Percentiles rank a stretch among this genome's conserved stretches.
Evolutionary conservation across 2,329 filamentous ascomycete genomes (phyloP).

Genomic region (Microsporum canis): DNA sequence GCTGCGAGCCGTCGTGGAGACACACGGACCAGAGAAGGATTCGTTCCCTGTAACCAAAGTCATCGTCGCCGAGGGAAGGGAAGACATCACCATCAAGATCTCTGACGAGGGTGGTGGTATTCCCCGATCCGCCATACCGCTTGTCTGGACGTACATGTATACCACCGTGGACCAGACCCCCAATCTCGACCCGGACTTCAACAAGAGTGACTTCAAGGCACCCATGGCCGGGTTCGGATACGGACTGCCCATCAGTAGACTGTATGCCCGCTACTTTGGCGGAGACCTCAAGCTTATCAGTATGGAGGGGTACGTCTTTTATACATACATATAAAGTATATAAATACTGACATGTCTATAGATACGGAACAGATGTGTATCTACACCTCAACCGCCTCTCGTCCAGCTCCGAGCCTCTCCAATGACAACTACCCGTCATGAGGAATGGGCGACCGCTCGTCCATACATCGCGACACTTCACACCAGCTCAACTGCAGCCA

Average conservation of each 20-base stretch:
- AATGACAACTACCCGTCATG: constrained; percentile 86
- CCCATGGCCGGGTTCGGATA: constrained; percentile 99
- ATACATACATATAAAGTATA: constrained; percentile 7
- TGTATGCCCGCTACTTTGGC: constrained; percentile 95
- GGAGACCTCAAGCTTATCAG: constrained; percentile 95
- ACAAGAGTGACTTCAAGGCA: constrained; percentile 98
- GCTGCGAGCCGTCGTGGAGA: constrained; percentile 89
- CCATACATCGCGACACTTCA: constrained; percentile 31
- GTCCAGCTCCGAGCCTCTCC: constrained; percentile 87
- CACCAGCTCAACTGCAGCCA: constrained; percentile 15
- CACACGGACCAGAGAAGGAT: constrained; percentile 86
- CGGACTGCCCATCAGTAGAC: constrained; percentile 79
- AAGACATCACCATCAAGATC: constrained; percentile 98
- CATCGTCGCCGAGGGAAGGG: constrained; percentile 92
- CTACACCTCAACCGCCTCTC: constrained; percentile 93
- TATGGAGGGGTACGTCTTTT: constrained; percentile 79
- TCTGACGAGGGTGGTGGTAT: constrained; percentile 95
- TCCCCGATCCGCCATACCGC: constrained; percentile 77
- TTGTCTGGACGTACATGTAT: constrained; percentile 99
- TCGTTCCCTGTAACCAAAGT: constrained; percentile 95
- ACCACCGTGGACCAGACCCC: constrained; percentile 95
- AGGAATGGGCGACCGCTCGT: constrained; percentile 52
- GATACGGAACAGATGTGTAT: constrained; percentile 97
- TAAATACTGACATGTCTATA: constrained; percentile 30
- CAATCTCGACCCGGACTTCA: constrained; percentile 90